Evolutionary conservation across 2,329 filamentous ascomycete genomes (phyloP).

Genomic region (Chaetomiaceae sp.): DNA sequence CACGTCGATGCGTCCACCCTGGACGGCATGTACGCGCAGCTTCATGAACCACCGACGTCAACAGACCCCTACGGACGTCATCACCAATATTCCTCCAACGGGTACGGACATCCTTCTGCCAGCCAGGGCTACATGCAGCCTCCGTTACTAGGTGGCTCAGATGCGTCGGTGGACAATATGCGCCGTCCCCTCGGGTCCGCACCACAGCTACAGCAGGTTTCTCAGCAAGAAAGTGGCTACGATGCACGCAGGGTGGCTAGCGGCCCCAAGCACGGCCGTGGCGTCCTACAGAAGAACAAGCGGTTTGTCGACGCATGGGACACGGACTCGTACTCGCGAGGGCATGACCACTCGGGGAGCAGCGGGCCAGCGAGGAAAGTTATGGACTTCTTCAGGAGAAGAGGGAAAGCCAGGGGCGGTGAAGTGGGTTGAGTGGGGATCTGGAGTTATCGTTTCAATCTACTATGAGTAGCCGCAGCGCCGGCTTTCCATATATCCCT

Average conservation of each 20-base stretch:
- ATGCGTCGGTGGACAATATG: conserved; percentile 45
- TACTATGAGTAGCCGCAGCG: no score
- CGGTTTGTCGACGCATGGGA: conserved; percentile 89
- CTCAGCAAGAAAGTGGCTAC: conserved; percentile 41
- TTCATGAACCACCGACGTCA: conserved; percentile 27
- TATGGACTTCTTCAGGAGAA: conserved; percentile 95
- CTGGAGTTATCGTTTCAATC: no score
- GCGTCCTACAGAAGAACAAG: conserved; percentile 77
- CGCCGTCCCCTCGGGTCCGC: conserved; percentile 41
- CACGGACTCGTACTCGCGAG: conserved; percentile 57
- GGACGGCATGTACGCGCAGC: conserved; percentile 33
- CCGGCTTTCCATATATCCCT: no score
- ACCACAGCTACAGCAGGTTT: conserved; percentile 42
- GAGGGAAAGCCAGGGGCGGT: conserved; percentile 68
- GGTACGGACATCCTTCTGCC: conserved; percentile 40
- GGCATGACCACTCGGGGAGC: conserved; percentile 68
- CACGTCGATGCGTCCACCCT: conserved; percentile 29
- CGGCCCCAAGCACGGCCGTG: conserved; percentile 37
- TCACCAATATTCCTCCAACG: conserved; percentile 38
- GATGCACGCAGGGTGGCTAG: conserved; percentile 33
- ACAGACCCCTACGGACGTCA: conserved; percentile 32
- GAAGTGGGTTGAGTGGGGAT: conserved; percentile 46
- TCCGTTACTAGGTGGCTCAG: conserved; percentile 47
- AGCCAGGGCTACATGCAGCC: conserved; percentile 46
- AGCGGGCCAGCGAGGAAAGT: conserved; percentile 85